phyloP scores from a whole-genome alignment of 192 early-diverging fungal genomes.

The Backusella tuberculispora region DNA sequence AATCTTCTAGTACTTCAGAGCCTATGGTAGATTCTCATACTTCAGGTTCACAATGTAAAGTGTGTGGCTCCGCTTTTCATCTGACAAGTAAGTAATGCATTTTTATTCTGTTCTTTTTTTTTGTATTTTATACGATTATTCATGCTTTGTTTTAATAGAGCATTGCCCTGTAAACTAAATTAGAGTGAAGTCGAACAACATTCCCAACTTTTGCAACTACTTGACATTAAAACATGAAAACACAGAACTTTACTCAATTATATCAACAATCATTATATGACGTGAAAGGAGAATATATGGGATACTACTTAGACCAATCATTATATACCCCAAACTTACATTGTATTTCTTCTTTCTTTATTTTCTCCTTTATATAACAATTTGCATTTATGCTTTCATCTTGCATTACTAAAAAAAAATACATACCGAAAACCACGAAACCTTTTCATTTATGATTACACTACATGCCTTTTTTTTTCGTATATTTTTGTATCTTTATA shows the following conservation, averaged over 20 bases:
- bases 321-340: neutral
- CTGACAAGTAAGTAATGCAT: conserved; percentile 15
- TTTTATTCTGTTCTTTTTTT: too few species aligned
- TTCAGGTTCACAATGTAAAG: neutral
- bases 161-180: conserved; percentile 18
- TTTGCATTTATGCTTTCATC: conserved; percentile 22
- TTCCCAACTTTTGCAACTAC: neutral
- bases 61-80: neutral
- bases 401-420: conserved; percentile 10
- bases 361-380: neutral
- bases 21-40: neutral
- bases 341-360: neutral
- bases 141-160: neutral
- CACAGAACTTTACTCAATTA: neutral
- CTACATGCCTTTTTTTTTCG: neutral
- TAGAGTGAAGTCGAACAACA: neutral
- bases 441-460: neutral
- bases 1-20: neutral
- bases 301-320: conserved; percentile 13
- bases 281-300: neutral
- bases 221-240: neutral
- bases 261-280: neutral
- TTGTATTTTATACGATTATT: neutral
- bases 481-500: conserved; percentile 2
- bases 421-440: conserved; percentile 2